Evolutionary conservation across 73 alveolate species (phyloP).

Genomic region (Paramecium caudatum): DNA sequence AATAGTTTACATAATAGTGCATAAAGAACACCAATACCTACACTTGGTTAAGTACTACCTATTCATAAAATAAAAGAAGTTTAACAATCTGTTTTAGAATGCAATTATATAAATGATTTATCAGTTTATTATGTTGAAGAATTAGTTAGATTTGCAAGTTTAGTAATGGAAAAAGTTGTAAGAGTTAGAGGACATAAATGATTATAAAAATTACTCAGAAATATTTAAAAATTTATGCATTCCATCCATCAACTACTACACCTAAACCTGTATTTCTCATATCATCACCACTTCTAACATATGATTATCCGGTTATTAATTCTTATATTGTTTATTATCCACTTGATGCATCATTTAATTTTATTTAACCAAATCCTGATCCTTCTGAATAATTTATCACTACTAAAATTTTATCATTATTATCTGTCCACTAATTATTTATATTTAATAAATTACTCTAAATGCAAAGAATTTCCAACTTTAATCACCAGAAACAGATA

Average conservation of each 20-base stretch:
- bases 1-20: conserved; percentile 43
- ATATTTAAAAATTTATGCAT: conserved; percentile 80
- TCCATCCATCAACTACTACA: conserved; percentile 75
- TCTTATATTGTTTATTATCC: conserved; percentile 68
- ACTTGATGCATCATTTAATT: conserved; percentile 72
- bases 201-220: neutral
- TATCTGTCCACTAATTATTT: conserved; percentile 60
- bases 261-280: conserved; percentile 76
- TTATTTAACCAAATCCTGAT: conserved; percentile 78
- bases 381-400: conserved; percentile 76
- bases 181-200: conserved; percentile 31
- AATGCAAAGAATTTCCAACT: conserved; percentile 71
- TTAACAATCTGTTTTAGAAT: conserved; percentile 1
- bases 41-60: neutral
- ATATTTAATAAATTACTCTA: neutral
- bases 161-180: conserved; percentile 33
- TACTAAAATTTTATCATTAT: conserved; percentile 44
- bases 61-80: conserved; percentile 27
- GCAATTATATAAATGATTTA: conserved; percentile 4
- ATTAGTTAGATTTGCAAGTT: conserved; percentile 26
- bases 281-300: conserved; percentile 78
- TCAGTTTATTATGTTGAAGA: conserved; percentile 29
- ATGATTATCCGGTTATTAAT: conserved; percentile 65
- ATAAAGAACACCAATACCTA: neutral
- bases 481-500: conserved; percentile 71